Conservation (phyloP, 1,284 basidiomycete species). For the Tylopilus orsonianus region DNA sequence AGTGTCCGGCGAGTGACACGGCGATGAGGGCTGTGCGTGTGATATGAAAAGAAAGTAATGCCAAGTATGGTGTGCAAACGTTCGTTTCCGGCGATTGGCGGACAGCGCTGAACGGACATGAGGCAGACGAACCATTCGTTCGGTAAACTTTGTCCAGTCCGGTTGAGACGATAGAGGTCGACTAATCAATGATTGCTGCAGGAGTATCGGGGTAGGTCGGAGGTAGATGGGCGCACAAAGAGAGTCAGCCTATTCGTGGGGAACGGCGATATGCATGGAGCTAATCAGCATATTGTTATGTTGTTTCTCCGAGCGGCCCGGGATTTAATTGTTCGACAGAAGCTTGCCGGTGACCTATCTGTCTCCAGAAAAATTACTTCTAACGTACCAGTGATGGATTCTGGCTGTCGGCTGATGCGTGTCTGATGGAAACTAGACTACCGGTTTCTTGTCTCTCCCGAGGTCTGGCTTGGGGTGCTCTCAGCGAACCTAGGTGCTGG, state of each 20-base stretch:
- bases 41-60: background rate
- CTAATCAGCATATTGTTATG: no score
- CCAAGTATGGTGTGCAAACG: background rate
- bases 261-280: no score
- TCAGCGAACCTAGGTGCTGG: no score
- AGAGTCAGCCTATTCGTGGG: background rate
- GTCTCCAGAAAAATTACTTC: no score
- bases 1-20: background rate
- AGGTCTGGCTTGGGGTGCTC: no score
- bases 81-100: conserved; percentile 1
- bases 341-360: no score
- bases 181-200: background rate
- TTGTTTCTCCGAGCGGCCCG: no score
- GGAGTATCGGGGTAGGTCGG: conserved; percentile 1
- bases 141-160: background rate
- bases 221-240: conserved; percentile 3
- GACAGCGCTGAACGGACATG: background rate
- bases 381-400: no score
- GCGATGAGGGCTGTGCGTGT: background rate
- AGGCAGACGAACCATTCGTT: background rate
- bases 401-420: no score
- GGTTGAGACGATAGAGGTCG: background rate
- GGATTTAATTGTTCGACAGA: no score
- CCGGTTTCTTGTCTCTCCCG: no score
- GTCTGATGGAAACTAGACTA: no score